Evolutionary conservation across 495 filamentous ascomycete species (phyloP), one percentile per base, ranked within the genome.

Genomic region (Talaromyces nanjingensis): DNA sequence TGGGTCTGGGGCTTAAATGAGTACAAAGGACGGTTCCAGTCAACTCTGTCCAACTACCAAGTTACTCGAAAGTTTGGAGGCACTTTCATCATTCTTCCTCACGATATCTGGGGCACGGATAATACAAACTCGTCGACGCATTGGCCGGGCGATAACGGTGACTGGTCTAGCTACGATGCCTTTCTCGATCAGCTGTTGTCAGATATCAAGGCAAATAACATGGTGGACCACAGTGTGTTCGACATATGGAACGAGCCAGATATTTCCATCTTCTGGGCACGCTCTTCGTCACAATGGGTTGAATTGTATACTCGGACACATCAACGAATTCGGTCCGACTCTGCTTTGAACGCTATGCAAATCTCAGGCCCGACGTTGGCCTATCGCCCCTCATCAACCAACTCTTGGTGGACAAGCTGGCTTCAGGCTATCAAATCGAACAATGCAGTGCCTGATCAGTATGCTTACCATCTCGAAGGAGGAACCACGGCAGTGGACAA

Each of bases 171-270:
- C 34, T 78, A 72, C 57, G 74, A 80, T 59, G 39, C 62, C 1
- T 79, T 76, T 54, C 37, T 80, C 2, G 67, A 62, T 0, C 71
- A 69, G 20, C 59, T 75, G 9, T 69, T 75, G 22, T 49, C 62
- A 0, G 75, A 77, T 57, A 67, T 80, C 56, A 69, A 71, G 14
- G 65, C 64, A 5, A 70, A 76, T 49, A 53, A 69, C 56, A 71
- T 72, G 42, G 65, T 70, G 2, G 67, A 71, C 24, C 73, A 71
- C 4, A 64, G 77, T 8, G 69, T 73, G 16, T 65, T 68, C 29
- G 76, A 79, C 64, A 72, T 75, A 24, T 81, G 78, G 78, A 81
- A 79, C 64, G 78, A 81, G 65, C 73, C 76, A 14, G 78, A 79
- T 25, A 56, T 69, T 16, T 39, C 29, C 8, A 60, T 62, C 4